Evolutionary conservation across 129 eudicot genomes (phyloP), one percentile per base, ranked within the genome.

Genomic region (Gnaphalium uliginosum): DNA sequence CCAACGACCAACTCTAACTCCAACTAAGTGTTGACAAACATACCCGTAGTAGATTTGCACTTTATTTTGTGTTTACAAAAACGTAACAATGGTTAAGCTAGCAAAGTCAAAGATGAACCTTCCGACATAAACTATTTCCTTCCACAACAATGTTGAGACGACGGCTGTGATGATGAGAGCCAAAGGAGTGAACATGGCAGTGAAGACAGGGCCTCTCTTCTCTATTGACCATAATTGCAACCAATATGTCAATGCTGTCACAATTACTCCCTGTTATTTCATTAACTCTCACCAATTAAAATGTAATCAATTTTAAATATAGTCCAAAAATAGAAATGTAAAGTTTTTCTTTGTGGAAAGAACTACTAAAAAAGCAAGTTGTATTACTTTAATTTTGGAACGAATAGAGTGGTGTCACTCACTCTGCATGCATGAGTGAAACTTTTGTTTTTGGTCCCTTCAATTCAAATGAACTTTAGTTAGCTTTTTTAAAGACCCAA

Each of bases 171-270:
- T 69, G 33, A 89, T 64, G 8, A 89, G 82, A 59, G 88, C 79
- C 74, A 89, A 73, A 18, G 96, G 96, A 76, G 92, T 81, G 82
- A 89, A 89, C 78, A 81, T 39, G n/a, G 96, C 77, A 0, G 89
- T 73, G 68, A 87, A 89, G 9, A 89, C 85, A 0, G 96, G 88
- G 19, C 96, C 96, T 76, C 73, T 89, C 72, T 87, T 85, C 78
- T 85, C 79, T 73, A 89, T 87, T 22, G 73, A 79, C 88, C 92
- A 89, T 0, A 89, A 72, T 76, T 83, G 90, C 79, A 89, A 56
- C 88, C 88, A 85, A 57, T 89, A 87, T n/a, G 79, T 70, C 5
- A 89, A 64, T 22, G 88, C 90, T 3, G 89, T 85, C 43, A 87
- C 89, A 39, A 89, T 70, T 27, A 83, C 48, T 18, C 96, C 96